Percentiles rank a stretch among this genome's conserved stretches.
phyloP scores from a whole-genome alignment of 108 stramenopile species.

The Chaetoceros tenuissimus region DNA sequence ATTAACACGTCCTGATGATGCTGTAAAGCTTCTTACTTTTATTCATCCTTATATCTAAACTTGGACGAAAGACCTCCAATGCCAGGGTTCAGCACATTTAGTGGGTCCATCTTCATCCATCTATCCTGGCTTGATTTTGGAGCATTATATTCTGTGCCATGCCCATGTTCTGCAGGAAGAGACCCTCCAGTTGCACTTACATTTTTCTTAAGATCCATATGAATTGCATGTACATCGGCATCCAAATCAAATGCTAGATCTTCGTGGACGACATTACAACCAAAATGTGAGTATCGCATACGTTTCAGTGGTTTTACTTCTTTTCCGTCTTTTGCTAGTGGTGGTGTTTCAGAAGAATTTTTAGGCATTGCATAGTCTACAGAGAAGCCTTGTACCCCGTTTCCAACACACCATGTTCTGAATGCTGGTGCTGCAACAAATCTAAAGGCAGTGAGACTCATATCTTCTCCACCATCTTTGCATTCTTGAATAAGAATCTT shows the following conservation, averaged over 20 bases:
- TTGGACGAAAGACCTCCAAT: constrained; percentile 51
- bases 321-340: constrained; percentile 10
- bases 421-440: constrained; percentile 80
- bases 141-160: constrained; percentile 79
- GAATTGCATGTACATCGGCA: constrained; percentile 59
- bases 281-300: constrained; percentile 84
- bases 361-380: constrained; percentile 79
- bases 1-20: too few species aligned
- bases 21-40: too few species aligned
- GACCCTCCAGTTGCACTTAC: constrained; percentile 56
- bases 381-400: constrained; percentile 61
- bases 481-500: constrained; percentile 45
- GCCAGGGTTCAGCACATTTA: constrained; percentile 82
- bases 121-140: constrained; percentile 50
- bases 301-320: constrained; percentile 46
- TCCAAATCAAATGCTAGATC: constrained; percentile 64
- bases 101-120: constrained; percentile 80
- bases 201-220: constrained; percentile 52
- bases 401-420: constrained; percentile 68
- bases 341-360: constrained; percentile 45
- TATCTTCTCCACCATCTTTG: constrained; percentile 18
- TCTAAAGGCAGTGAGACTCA: constrained; percentile 60
- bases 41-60: too few species aligned
- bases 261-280: constrained; percentile 84
- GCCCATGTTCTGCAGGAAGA: constrained; percentile 80